A percentile compares a stretch with the other conserved stretches of the same genome.
Evolutionary conservation across 495 filamentous ascomycete species (phyloP).

Genomic region (Aspergillus bertholletiae): DNA sequence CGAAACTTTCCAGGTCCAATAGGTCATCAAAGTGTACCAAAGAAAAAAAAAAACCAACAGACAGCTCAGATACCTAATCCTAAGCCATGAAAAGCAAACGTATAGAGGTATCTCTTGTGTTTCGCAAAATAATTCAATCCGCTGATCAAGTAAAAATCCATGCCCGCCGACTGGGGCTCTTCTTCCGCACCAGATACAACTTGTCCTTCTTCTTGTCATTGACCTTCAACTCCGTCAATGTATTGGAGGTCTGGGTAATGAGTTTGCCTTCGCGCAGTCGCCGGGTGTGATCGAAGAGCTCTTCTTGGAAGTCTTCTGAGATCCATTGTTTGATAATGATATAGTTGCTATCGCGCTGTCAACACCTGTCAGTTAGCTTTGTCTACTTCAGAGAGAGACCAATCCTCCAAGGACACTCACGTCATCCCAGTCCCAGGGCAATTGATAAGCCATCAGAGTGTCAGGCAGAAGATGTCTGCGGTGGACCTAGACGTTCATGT

Average conservation of each 20-base stretch:
- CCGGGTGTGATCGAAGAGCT: constrained; percentile 69
- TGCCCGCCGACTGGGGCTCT: constrained; percentile 38
- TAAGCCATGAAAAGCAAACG: constrained; percentile 5
- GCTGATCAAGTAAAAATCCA: constrained; percentile 32
- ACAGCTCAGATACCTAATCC: background rate
- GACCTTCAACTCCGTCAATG: constrained; percentile 45
- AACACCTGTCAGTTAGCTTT: constrained; percentile 1
- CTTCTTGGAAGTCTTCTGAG: constrained; percentile 64
- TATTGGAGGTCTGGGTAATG: constrained; percentile 40
- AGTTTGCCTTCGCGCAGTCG: constrained; percentile 54
- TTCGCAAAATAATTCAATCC: background rate
- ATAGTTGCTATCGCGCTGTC: constrained; percentile 59
- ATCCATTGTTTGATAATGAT: constrained; percentile 77
- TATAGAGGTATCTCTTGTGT: constrained; percentile 8
- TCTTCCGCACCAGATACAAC: constrained; percentile 62
- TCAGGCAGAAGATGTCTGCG: constrained; percentile 48
- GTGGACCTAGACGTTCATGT: constrained; percentile 33
- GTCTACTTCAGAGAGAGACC: too few species aligned
- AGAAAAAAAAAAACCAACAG: constrained; percentile 7
- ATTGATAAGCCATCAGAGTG: constrained; percentile 40
- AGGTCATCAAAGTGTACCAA: constrained; percentile 1
- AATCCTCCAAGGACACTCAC: constrained; percentile 22
- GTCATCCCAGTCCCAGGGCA: constrained; percentile 52
- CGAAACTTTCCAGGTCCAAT: constrained; percentile 11
- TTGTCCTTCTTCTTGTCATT: constrained; percentile 52